Evolutionary conservation across 2,329 filamentous ascomycete genomes (phyloP), one percentile per base, ranked within the genome.

Genomic region (Pseudocercospora macadamiae): DNA sequence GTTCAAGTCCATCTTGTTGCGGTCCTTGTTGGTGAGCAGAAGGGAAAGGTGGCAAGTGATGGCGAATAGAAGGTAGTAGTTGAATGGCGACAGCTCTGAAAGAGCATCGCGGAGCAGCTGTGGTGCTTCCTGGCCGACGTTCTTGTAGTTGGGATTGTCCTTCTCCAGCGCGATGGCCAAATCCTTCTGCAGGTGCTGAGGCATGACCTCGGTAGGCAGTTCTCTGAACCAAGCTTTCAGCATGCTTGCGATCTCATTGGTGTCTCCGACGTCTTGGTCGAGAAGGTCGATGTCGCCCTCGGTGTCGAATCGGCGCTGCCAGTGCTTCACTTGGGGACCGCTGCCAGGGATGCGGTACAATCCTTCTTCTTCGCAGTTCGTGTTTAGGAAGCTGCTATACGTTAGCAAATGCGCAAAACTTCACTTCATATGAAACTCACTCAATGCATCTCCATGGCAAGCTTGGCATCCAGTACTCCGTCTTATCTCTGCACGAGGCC

Each of bases 1-100:
- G 71, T 91, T 87, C 73, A 93, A 96, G 72, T 96, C 91, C 93
- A 97, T 97, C 79, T 96, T 96, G 83, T 97, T 97, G 80, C 93
- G 93, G 64, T 96, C 91, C 21, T 92, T 89, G 74, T 96, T 93
- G 1, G 91, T 92, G 67, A 96, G 87, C 8, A 97, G 83, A 23
- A 97, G 83, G 68, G 92, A 96, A 49, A 97, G 86, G 70, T 97
- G 93, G 75, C 93, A 97, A 30, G 93, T 97, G 68, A 97, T 96
- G 68, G 93, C 93, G 73, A 97, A 97, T 4, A 97, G 86, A 12
- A 97, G 88, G 72, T 97, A 97, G 77, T 97, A 97, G 77, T 97
- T 96, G 81, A 95, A 97, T 0, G 93, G 93, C 5, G 93, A 90
- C n/a, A 97, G 82, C 67, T 91, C 93, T 1, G 93, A 96, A 2